Evolutionary conservation across 192 early-diverging fungal species (phyloP).

Genomic region (Coemansia sp.): DNA sequence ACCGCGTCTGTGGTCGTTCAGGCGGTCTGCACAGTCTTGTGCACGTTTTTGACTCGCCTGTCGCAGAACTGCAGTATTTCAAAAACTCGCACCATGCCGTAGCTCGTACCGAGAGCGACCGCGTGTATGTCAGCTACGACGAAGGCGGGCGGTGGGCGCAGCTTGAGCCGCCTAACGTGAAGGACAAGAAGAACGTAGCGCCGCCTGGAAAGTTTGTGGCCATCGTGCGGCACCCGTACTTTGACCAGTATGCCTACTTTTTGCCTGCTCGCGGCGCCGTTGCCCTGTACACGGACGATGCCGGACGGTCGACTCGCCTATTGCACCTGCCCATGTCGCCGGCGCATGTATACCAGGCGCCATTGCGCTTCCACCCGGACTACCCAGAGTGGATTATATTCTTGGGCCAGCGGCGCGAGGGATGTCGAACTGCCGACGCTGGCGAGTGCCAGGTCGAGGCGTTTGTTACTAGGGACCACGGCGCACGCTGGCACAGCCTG

Average conservation of each 20-base stretch:
- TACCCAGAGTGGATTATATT: constrained; percentile 80
- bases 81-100: constrained; percentile 55
- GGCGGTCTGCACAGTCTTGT: constrained; percentile 34
- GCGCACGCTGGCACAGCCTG: constrained; percentile 65
- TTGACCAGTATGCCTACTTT: constrained; percentile 60
- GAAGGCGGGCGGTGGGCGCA: constrained; percentile 63
- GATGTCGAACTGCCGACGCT: constrained; percentile 47
- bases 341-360: constrained; percentile 57
- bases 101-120: constrained; percentile 53
- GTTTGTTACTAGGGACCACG: constrained; percentile 67
- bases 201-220: constrained; percentile 40
- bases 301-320: constrained; percentile 54
- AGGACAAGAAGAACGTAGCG: not conserved
- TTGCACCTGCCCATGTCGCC: constrained; percentile 62
- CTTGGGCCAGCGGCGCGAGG: constrained; percentile 56
- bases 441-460: constrained; percentile 69
- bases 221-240: constrained; percentile 63
- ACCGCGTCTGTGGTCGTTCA: constrained; percentile 66
- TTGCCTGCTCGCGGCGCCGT: constrained; percentile 47
- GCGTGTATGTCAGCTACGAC: constrained; percentile 59
- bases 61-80: constrained; percentile 69
- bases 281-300: constrained; percentile 63
- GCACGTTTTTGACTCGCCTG: constrained; percentile 36
- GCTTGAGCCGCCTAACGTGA: constrained; percentile 15
- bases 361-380: constrained; percentile 81